Base-by-base conservation (phyloP, 2,329 filamentous ascomycete genomes). In the Fusarium mexicanum region DNA sequence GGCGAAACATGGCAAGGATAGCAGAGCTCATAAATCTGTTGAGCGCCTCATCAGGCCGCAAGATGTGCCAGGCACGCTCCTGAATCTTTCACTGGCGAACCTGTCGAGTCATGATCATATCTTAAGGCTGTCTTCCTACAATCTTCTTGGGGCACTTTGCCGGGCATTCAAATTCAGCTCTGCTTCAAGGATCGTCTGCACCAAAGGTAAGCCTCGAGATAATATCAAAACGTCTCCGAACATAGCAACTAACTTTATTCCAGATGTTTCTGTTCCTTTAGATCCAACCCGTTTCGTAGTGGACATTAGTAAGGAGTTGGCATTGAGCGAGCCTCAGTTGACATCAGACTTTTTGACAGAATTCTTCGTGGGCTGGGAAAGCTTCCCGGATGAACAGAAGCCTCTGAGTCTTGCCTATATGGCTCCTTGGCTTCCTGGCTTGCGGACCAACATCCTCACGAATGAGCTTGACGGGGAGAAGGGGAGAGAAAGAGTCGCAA, bases 361-460 rank as follows among this genome's bases (percentile, higher is more conserved):
- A 76, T 93, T 93, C 78, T 93, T 93, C 67, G 90, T 92, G 31
- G 90, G 91, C 24, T 93, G 91, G 91, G 90, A 92, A 73, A 92
- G 90, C 76, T 91, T 92, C 75, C 87, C 89, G 3, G 88, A 91
- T 40, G 89, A 92, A 64, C 91, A 93, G 77, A 90, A 91, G 73
- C 89, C 91, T 2, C 79, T 93, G 31, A 91, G 90, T 73, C 84
- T 93, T 37, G 88, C 90, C 11, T 93, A 93, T 78, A 91, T 93
- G 89, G 89, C 91, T 11, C 91, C 91, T 5, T 93, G 91, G 91
- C 83, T 93, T 43, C 85, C 88, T 11, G 88, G 90, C 18, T 81
- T 93, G 40, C 87, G 91, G 54, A 89, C 87, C 6, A 87, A 87
- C 62, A 85, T 93, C 8, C 82, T 93, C 24, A 84, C 87, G 8